phyloP scores from a whole-genome alignment of 148 eudicot genomes.

The Chenopodium formosanum region DNA sequence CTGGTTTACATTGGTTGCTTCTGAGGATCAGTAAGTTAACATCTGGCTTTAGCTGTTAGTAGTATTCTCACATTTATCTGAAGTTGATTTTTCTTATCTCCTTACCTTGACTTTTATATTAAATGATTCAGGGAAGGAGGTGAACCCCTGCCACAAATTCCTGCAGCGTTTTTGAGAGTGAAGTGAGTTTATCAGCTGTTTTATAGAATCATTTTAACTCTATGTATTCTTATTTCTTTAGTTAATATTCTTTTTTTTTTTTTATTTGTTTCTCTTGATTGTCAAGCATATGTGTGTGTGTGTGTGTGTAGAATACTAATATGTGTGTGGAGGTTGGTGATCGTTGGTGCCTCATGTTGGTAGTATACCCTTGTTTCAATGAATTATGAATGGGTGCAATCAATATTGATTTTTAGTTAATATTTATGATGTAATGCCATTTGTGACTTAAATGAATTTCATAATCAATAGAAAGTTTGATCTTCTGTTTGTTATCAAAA shows the following conservation, averaged over 20 bases:
- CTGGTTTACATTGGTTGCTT: slow-evolving; percentile 85
- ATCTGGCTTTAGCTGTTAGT: background rate
- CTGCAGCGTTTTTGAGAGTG: slow-evolving; percentile 75
- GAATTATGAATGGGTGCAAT: background rate
- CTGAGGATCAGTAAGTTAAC: slow-evolving; percentile 61
- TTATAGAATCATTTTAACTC: background rate
- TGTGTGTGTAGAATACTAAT: no score
- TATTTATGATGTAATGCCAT: background rate
- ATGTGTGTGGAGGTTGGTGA: background rate
- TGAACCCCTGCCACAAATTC: slow-evolving; percentile 64
- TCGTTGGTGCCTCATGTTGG: background rate
- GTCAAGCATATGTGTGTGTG: background rate
- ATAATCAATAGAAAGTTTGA: background rate
- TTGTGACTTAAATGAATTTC: background rate
- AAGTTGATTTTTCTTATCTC: background rate
- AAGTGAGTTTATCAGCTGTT: slow-evolving; percentile 52
- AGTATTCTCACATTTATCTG: background rate
- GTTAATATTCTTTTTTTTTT: no score
- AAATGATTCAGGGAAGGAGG: slow-evolving; percentile 60
- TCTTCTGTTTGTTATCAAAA: background rate
- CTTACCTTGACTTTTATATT: background rate
- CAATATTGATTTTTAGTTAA: background rate
- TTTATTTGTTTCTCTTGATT: background rate
- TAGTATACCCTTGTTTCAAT: background rate
- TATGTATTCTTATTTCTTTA: background rate